Evolutionary conservation across 345 rosid genomes (phyloP).

Genomic region (Hevea brasiliensis): DNA sequence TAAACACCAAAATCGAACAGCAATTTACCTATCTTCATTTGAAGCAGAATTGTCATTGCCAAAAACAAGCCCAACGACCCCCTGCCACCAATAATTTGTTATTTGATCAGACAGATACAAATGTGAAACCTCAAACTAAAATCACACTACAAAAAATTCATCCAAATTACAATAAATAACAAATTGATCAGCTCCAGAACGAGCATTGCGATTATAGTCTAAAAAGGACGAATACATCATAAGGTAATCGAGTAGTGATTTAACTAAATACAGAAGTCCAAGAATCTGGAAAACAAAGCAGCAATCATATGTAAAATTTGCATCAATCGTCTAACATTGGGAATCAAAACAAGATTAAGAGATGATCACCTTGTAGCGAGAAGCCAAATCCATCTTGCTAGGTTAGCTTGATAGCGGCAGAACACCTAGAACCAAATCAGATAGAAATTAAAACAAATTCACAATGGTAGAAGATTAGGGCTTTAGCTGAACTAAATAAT

Average conservation of each 20-base stretch:
- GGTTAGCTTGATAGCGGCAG: background rate
- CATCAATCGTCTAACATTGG: background rate
- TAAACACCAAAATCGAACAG: background rate
- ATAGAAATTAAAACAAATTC: background rate
- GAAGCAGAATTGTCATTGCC: conserved; percentile 80
- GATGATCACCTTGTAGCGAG: conserved; percentile 70
- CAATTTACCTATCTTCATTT: conserved; percentile 66
- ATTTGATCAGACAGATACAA: background rate
- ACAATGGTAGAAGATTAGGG: background rate
- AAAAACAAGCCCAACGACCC: conserved; percentile 89
- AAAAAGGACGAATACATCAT: background rate
- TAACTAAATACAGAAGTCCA: background rate
- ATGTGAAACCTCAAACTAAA: background rate
- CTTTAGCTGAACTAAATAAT: background rate
- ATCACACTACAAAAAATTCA: background rate
- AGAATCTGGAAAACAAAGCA: too few relatives aligned
- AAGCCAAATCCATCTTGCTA: conserved; percentile 74
- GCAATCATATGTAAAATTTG: background rate
- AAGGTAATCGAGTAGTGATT: background rate
- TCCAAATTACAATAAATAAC: background rate
- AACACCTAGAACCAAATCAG: too few relatives aligned
- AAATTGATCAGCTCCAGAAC: background rate
- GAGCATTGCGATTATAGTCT: background rate
- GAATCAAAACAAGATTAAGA: background rate
- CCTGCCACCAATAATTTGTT: conserved; percentile 40